These are phyloP conservation scores for Hypoxylon sp. DNA, from an alignment of 2,329 filamentous ascomycete genomes.

Conservation along the genomic window DNA sequence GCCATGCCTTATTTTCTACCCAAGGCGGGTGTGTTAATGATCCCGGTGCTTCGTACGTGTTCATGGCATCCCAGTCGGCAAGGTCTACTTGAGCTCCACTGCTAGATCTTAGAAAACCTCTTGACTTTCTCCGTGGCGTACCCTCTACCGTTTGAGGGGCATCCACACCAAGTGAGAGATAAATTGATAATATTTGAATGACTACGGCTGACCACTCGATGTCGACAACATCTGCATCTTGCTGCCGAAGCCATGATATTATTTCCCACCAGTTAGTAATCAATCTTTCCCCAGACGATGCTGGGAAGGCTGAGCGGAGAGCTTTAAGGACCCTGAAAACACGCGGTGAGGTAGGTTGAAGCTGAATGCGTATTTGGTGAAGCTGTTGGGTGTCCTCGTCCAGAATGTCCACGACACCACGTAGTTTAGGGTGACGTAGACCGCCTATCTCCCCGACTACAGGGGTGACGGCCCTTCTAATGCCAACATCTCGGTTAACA, in stretches of 20 bases:
- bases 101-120: slow-evolving; percentile 44
- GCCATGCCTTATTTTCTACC: slow-evolving; percentile 72
- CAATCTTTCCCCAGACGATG: slow-evolving; percentile 66
- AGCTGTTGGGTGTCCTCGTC: slow-evolving; percentile 65
- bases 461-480: slow-evolving; percentile 57
- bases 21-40: slow-evolving; percentile 62
- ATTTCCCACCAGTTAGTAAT: slow-evolving; percentile 78
- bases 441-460: slow-evolving; percentile 58
- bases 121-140: slow-evolving; percentile 34
- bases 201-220: slow-evolving; percentile 75
- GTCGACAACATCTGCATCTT: slow-evolving; percentile 57
- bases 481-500: slow-evolving; percentile 60
- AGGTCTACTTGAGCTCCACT: slow-evolving; percentile 45
- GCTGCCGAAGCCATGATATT: slow-evolving; percentile 70
- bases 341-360: slow-evolving; percentile 71
- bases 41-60: slow-evolving; percentile 56
- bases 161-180: slow-evolving; percentile 63
- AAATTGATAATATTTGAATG: slow-evolving; percentile 70
- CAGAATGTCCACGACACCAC: slow-evolving; percentile 71
- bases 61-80: slow-evolving; percentile 58
- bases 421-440: slow-evolving; percentile 65
- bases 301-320: slow-evolving; percentile 70
- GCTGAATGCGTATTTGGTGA: slow-evolving; percentile 73
- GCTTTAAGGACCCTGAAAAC: slow-evolving; percentile 68
- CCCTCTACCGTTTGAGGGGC: slow-evolving; percentile 38